These are phyloP conservation scores for Colletotrichum melonis DNA, from an alignment of 2,329 filamentous ascomycete species.

Conservation along the genomic window DNA sequence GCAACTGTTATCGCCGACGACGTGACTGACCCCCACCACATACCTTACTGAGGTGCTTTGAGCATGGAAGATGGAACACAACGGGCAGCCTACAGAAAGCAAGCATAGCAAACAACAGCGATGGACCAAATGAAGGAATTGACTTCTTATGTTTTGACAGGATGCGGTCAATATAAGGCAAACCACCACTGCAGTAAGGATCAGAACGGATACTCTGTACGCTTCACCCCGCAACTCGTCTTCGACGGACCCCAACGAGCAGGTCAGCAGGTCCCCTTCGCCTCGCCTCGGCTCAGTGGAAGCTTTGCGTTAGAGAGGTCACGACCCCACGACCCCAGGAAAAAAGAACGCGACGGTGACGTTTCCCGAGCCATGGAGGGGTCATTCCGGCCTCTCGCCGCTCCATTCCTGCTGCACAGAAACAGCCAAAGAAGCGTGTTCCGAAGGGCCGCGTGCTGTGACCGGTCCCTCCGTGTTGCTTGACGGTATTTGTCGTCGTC, in stretches of 20 bases:
- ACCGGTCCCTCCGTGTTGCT: background rate
- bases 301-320: conserved; percentile 25
- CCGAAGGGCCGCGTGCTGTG: conserved; percentile 9
- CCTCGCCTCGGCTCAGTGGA: conserved; percentile 24
- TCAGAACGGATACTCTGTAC: background rate
- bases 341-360: conserved; percentile 17
- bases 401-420: background rate
- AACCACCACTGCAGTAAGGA: background rate
- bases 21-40: background rate
- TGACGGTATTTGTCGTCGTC: background rate
- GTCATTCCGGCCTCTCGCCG: conserved; percentile 22
- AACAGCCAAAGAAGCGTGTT: background rate
- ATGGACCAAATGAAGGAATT: background rate
- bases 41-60: background rate
- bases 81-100: background rate
- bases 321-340: conserved; percentile 25
- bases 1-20: conserved; percentile 11
- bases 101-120: background rate
- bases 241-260: conserved; percentile 2
- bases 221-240: background rate
- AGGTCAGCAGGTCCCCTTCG: conserved; percentile 27
- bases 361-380: conserved; percentile 17
- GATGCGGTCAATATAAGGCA: background rate
- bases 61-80: background rate
- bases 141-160: background rate